Percentiles rank a stretch among this genome's conserved stretches.
Evolutionary conservation across 192 early-diverging fungal species (phyloP).

Genomic region (Backusella morwellensis): DNA sequence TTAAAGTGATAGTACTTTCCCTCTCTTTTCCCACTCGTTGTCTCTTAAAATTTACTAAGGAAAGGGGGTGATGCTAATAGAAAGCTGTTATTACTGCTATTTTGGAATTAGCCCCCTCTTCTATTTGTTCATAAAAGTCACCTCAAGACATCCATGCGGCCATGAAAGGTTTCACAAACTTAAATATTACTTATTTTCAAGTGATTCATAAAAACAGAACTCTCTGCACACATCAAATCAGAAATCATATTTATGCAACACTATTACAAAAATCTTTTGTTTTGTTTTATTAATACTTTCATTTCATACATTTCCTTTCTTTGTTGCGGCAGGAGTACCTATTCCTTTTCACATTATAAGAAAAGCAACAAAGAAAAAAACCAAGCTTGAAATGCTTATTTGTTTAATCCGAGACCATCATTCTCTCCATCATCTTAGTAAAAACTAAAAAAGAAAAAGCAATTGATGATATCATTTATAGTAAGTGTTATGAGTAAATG

Average conservation of each 20-base stretch:
- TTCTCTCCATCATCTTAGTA: neutral
- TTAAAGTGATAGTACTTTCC: neutral
- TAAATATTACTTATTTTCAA: neutral
- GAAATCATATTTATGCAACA: neutral
- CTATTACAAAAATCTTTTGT: too few relatives aligned
- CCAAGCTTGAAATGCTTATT: neutral
- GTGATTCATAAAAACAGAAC: neutral
- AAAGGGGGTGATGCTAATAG: neutral
- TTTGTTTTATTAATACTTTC: neutral
- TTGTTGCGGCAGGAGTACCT: neutral
- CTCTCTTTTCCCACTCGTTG: neutral
- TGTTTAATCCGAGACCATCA: neutral
- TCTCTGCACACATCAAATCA: neutral
- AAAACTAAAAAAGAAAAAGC: neutral
- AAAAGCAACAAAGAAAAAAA: neutral
- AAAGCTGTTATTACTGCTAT: neutral
- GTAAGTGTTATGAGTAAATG: neutral
- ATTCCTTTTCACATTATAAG: neutral
- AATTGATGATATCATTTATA: neutral
- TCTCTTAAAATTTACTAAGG: neutral
- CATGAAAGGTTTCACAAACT: neutral
- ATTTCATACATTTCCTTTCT: neutral
- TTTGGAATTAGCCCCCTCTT: neutral
- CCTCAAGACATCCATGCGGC: neutral
- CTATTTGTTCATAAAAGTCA: neutral